Evolutionary conservation across 345 rosid species (phyloP).

Genomic region (Aegle marmelos): DNA sequence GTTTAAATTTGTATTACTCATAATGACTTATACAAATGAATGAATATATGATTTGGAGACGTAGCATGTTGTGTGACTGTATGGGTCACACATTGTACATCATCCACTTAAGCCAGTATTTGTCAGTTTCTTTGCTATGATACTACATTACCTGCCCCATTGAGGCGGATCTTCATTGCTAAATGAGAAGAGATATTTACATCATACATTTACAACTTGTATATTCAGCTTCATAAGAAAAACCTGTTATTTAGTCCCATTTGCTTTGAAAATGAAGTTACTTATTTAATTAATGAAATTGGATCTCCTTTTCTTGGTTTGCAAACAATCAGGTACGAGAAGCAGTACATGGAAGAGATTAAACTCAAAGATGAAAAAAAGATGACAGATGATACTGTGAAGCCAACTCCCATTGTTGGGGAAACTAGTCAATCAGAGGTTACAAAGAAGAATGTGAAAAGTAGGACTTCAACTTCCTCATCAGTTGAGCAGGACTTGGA

Average conservation of each 20-base stretch:
- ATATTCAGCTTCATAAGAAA: background rate
- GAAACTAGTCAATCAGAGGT: conserved; percentile 30
- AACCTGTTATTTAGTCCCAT: background rate
- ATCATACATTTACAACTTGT: background rate
- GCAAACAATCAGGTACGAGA: conserved; percentile 49
- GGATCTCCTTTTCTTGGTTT: conserved; percentile 9
- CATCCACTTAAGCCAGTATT: background rate
- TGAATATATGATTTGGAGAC: background rate
- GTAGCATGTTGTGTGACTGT: background rate
- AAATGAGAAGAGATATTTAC: background rate
- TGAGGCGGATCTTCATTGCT: background rate
- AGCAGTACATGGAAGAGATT: conserved; percentile 66
- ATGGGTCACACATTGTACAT: background rate
- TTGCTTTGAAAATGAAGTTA: background rate
- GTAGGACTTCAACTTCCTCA: conserved; percentile 50
- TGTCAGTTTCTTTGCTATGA: background rate
- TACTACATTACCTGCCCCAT: background rate
- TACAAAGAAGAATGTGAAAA: conserved; percentile 40
- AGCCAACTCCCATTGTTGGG: conserved; percentile 38
- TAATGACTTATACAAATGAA: background rate
- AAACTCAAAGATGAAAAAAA: conserved; percentile 62
- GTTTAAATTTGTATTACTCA: background rate
- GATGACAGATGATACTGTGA: conserved; percentile 41
- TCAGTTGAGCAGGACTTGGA: conserved; percentile 83
- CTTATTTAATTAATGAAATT: background rate